Evolutionary conservation across 1,284 basidiomycete species (phyloP), one percentile per base, ranked within the genome.

Genomic region (Moesziomyces sp.): DNA sequence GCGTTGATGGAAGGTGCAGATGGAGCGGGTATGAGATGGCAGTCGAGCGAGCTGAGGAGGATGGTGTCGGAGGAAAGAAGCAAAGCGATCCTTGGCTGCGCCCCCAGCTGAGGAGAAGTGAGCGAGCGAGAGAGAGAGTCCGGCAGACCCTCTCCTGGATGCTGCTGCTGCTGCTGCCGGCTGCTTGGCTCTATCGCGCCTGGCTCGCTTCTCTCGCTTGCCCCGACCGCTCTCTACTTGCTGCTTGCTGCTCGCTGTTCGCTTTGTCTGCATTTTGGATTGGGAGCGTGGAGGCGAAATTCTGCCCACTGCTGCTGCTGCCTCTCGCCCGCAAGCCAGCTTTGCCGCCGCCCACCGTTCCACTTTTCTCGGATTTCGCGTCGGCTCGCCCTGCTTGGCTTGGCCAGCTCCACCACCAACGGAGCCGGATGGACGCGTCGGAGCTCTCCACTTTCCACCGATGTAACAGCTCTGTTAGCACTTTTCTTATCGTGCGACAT

Each of bases 281-380:
- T 19, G 10, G 16, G n/a, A 23, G 28, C 23, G n/a, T 43, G 14
- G 50, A 24, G 11, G 42, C 38, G 38, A 26, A 21, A 19, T 40
- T 40, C 38, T 18, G 38, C 18, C 18, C 35, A 28, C 35, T 16
- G 13, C 35, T 35, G 13, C 35, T 35, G 21, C 21, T 35, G 23
- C 14, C 38, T 40, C 38, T 40, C 38, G 11, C 38, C 38, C 38
- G 38, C 38, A 40, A n/a, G 38, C 38, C 38, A 40, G 38, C 11
- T 3, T 3, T 13, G 16, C 3, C 35, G 14, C 13, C 11, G 33
- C 35, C 35, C 11, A 16, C 13, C 13, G 33, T 8, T 8, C 18
- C 26, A 52, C 21, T 52, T 52, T 52, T 52, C 51, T 52, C 51
- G 54, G 54, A 49, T 30, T 57, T 57, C 54, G 54, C 54, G 26